phyloP scores from a whole-genome alignment of 306 rosid genomes.

The Vigna trinervia region DNA sequence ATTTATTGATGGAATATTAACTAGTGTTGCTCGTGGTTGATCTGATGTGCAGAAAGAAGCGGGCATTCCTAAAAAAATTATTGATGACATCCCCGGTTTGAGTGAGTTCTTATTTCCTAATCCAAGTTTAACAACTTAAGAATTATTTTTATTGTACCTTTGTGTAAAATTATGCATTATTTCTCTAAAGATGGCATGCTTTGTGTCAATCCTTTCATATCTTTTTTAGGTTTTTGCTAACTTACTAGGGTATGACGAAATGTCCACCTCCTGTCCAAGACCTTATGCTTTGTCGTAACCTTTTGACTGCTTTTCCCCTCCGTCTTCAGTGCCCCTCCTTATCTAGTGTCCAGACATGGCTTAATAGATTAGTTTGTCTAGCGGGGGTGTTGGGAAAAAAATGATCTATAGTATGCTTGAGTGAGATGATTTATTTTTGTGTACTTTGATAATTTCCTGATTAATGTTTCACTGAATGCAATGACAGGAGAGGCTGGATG shows the following conservation, averaged over 20 bases:
- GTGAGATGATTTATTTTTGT: slow-evolving; percentile 27
- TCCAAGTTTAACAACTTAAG: slow-evolving; percentile 30
- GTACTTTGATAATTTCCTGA: slow-evolving; percentile 32
- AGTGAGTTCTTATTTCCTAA: slow-evolving; percentile 63
- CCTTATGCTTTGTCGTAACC: background rate
- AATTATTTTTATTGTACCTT: slow-evolving; percentile 13
- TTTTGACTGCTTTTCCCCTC: slow-evolving; percentile 18
- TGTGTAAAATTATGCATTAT: slow-evolving; percentile 34
- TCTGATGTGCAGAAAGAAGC: slow-evolving; percentile 79
- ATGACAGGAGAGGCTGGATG: slow-evolving; percentile 92
- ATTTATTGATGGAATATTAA: slow-evolving; percentile 30
- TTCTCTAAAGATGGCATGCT: slow-evolving; percentile 27
- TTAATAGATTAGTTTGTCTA: slow-evolving; percentile 12
- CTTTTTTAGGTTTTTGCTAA: slow-evolving; percentile 19
- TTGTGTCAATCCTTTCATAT: slow-evolving; percentile 6
- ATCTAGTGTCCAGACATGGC: background rate
- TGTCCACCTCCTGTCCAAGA: slow-evolving; percentile 8
- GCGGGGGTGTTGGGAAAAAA: slow-evolving; percentile 23
- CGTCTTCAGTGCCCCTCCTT: background rate
- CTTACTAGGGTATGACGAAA: slow-evolving; percentile 12
- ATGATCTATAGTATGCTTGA: background rate
- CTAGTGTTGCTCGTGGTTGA: background rate
- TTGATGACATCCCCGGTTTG: slow-evolving; percentile 91
- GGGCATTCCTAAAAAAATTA: slow-evolving; percentile 73
- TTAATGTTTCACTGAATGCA: slow-evolving; percentile 49